A percentile compares a stretch with the other conserved stretches of the same genome.
phyloP scores from a whole-genome alignment of 2,329 filamentous ascomycete species.

The Colletotrichum tabaci region DNA sequence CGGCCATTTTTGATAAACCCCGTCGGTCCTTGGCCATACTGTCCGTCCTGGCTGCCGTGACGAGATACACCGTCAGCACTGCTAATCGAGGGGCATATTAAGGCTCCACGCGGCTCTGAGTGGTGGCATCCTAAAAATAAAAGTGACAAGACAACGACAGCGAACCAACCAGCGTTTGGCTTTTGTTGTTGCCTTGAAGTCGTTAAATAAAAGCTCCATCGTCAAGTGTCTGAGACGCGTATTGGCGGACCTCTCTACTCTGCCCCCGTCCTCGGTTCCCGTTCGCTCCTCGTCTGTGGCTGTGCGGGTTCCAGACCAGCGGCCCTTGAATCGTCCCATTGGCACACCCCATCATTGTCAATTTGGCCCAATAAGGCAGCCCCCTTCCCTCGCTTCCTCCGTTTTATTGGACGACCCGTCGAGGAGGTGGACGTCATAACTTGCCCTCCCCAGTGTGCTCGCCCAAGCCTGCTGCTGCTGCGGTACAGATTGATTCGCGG shows the following conservation, averaged over 20 bases:
- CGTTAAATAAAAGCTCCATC: neutral
- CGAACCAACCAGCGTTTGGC: neutral
- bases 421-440: conserved; percentile 30
- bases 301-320: conserved; percentile 31
- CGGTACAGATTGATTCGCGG: neutral
- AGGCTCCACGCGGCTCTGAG: neutral
- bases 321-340: conserved; percentile 30
- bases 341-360: conserved; percentile 1
- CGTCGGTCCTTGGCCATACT: neutral
- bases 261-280: neutral
- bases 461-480: conserved; percentile 1
- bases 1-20: neutral
- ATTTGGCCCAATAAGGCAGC: neutral
- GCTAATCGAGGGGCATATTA: neutral
- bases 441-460: neutral
- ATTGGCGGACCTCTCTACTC: neutral
- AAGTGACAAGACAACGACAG: neutral
- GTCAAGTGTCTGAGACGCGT: neutral
- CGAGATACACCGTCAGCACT: neutral
- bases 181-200: conserved; percentile 1
- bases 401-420: conserved; percentile 32
- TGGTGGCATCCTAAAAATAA: neutral
- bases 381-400: conserved; percentile 9
- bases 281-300: conserved; percentile 25
- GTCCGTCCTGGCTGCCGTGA: conserved; percentile 1